Percentiles rank a stretch among this genome's conserved stretches.
Evolutionary conservation across 2,329 filamentous ascomycete species (phyloP).

Genomic region (Fusarium udum): DNA sequence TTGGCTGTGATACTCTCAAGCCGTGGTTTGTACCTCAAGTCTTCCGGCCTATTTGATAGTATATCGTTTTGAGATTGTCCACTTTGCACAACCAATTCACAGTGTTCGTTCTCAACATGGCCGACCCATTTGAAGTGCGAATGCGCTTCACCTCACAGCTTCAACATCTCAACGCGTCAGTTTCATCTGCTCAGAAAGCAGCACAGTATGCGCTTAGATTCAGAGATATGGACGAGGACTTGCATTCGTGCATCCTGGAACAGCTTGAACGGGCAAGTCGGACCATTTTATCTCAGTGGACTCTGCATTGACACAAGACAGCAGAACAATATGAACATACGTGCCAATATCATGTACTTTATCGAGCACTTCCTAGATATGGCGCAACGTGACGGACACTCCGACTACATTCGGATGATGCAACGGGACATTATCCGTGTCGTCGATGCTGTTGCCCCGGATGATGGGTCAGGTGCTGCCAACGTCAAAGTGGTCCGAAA

Average conservation of each 20-base stretch:
- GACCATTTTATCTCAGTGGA: neutral
- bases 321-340: constrained; percentile 92
- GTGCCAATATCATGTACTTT: constrained; percentile 99
- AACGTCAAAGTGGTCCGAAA: constrained; percentile 93
- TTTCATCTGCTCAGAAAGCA: constrained; percentile 88
- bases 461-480: constrained; percentile 86
- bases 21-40: constrained; percentile 12
- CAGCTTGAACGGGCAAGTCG: constrained; percentile 80
- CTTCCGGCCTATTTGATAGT: constrained; percentile 20
- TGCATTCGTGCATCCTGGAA: constrained; percentile 97
- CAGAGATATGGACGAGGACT: constrained; percentile 93
- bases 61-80: neutral
- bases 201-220: constrained; percentile 95
- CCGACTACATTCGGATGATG: constrained; percentile 91
- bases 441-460: constrained; percentile 89
- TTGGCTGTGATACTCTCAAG: constrained; percentile 31
- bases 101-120: constrained; percentile 53
- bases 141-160: constrained; percentile 95
- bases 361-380: constrained; percentile 94
- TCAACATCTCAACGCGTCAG: constrained; percentile 89
- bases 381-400: constrained; percentile 77
- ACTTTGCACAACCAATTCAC: neutral
- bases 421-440: constrained; percentile 91
- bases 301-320: constrained; percentile 13
- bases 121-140: constrained; percentile 96